A percentile compares a stretch with the other conserved stretches of the same genome.
These are phyloP conservation scores for Penstemon newberryi DNA, from an alignment of 257 asterid genomes.

Conservation along the genomic window DNA sequence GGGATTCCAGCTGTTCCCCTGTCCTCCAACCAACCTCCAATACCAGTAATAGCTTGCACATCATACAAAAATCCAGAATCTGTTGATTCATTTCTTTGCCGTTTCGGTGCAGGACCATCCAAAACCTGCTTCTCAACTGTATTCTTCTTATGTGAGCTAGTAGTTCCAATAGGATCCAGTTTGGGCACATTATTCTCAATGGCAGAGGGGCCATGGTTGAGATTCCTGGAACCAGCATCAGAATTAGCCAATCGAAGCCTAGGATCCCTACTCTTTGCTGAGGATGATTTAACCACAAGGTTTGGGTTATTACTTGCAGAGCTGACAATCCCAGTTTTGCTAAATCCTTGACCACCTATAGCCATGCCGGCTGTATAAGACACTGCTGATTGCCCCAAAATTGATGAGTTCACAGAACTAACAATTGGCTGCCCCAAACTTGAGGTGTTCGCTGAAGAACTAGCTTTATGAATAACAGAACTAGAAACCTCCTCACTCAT, in stretches of 20 bases:
- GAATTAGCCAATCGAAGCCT: slow-evolving; percentile 77
- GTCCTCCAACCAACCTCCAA: slow-evolving; percentile 55
- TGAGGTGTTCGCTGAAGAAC: slow-evolving; percentile 26
- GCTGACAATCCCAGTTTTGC: slow-evolving; percentile 35
- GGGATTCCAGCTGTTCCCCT: slow-evolving; percentile 42
- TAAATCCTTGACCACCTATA: slow-evolving; percentile 40
- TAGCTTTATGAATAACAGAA: slow-evolving; percentile 37
- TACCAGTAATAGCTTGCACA: slow-evolving; percentile 35
- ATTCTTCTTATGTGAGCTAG: slow-evolving; percentile 60
- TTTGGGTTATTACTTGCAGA: slow-evolving; percentile 40
- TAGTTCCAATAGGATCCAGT: slow-evolving; percentile 42
- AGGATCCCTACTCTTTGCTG: slow-evolving; percentile 82
- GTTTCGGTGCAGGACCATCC: slow-evolving; percentile 67
- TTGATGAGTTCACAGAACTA: slow-evolving; percentile 30
- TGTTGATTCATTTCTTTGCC: slow-evolving; percentile 55
- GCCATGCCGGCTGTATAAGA: slow-evolving; percentile 44
- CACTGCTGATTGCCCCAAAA: slow-evolving; percentile 34
- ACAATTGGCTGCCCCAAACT: slow-evolving; percentile 25
- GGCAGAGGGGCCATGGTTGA: slow-evolving; percentile 31
- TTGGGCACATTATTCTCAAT: slow-evolving; percentile 44
- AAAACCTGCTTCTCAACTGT: slow-evolving; percentile 44
- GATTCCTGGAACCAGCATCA: slow-evolving; percentile 39
- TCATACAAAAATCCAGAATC: slow-evolving; percentile 24
- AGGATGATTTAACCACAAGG: slow-evolving; percentile 48
- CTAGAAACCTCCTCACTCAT: slow-evolving; percentile 72